Conservation (phyloP, 164 flowering plant species). For the Magnolia officinalis region DNA sequence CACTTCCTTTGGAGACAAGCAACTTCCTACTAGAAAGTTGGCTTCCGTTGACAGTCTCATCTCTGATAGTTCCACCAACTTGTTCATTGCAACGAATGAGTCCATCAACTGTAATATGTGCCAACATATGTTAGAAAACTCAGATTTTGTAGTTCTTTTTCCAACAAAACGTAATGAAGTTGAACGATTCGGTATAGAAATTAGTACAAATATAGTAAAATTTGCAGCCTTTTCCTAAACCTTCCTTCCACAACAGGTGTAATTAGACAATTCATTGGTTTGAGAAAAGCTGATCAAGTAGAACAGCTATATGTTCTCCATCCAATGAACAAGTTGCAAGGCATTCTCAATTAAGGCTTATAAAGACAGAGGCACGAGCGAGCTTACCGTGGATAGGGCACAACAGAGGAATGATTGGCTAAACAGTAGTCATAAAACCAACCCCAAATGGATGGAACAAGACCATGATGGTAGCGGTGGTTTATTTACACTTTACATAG, state of each 20-base stretch:
- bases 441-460: no score
- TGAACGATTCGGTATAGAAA: background rate
- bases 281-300: no score
- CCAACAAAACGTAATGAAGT: background rate
- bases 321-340: no score
- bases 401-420: no score
- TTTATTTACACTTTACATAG: no score
- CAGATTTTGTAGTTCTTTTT: background rate
- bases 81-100: slow-evolving; percentile 67
- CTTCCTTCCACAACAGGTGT: background rate
- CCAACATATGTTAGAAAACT: slow-evolving; percentile 13
- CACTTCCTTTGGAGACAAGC: slow-evolving; percentile 32
- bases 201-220: background rate
- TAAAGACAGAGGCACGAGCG: no score
- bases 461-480: no score
- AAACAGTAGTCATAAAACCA: no score
- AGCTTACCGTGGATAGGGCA: no score
- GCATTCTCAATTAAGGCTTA: no score
- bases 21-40: slow-evolving; percentile 20
- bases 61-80: slow-evolving; percentile 35
- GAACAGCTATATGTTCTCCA: no score
- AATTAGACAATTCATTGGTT: no score
- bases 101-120: slow-evolving; percentile 65
- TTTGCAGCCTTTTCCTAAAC: background rate
- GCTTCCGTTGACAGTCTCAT: slow-evolving; percentile 38